A percentile compares a stretch with the other conserved stretches of the same genome.
These are phyloP conservation scores for Pythium guiyangense DNA, from an alignment of 352 stramenopile species.

Conservation along the genomic window DNA sequence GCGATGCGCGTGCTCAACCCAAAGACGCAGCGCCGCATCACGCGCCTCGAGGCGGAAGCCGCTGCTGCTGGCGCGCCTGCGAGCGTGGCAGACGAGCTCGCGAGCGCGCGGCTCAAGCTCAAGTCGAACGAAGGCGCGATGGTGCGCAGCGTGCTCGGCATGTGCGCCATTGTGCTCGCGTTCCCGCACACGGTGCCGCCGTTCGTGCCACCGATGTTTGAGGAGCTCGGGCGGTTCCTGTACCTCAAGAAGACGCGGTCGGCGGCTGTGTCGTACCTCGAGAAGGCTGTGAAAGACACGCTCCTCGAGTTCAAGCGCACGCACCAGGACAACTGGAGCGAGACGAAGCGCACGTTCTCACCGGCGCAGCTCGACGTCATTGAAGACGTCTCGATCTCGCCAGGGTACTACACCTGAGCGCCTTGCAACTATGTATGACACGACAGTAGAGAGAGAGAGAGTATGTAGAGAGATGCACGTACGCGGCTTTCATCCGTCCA, in stretches of 20 bases:
- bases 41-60: constrained; percentile 32
- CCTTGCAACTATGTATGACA: no score
- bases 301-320: constrained; percentile 81
- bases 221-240: constrained; percentile 65
- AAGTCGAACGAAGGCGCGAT: constrained; percentile 47
- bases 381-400: constrained; percentile 73
- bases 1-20: constrained; percentile 47
- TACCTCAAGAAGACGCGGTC: constrained; percentile 55
- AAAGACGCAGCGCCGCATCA: constrained; percentile 53
- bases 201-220: constrained; percentile 67
- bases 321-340: constrained; percentile 80
- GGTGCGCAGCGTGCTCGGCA: constrained; percentile 57
- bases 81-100: constrained; percentile 19
- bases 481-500: no score
- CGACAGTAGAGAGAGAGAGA: no score
- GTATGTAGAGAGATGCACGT: no score
- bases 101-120: constrained; percentile 33
- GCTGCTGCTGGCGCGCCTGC: not conserved
- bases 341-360: constrained; percentile 64
- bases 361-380: constrained; percentile 61
- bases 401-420: constrained; percentile 52
- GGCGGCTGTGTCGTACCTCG: constrained; percentile 54
- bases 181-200: constrained; percentile 71
- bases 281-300: constrained; percentile 74
- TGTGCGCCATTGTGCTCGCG: constrained; percentile 66